phyloP scores from a whole-genome alignment of 164 flowering plant species.

The Piper betle region DNA sequence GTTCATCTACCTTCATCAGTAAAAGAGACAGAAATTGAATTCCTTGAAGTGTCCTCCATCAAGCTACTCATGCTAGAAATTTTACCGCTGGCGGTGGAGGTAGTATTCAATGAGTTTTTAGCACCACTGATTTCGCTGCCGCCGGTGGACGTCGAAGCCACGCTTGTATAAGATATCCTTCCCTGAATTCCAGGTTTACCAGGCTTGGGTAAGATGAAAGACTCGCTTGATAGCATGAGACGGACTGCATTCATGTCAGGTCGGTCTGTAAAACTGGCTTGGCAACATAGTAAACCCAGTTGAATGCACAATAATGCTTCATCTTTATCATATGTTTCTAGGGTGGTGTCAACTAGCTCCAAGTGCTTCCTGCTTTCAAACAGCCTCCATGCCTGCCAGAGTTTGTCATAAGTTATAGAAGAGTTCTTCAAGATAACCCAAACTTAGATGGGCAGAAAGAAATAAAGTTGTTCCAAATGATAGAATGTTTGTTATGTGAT shows the following conservation, averaged over 20 bases:
- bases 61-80: conserved; percentile 23
- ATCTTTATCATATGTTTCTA: conserved; percentile 22
- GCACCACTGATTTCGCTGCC: conserved; percentile 9
- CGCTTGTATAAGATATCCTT: conserved; percentile 43
- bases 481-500: background rate
- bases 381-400: conserved; percentile 51
- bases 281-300: conserved; percentile 64
- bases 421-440: no score
- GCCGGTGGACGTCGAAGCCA: conserved; percentile 19
- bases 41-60: conserved; percentile 47
- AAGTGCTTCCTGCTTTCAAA: conserved; percentile 32
- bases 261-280: conserved; percentile 43
- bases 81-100: conserved; percentile 21
- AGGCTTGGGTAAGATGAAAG: conserved; percentile 51
- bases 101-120: conserved; percentile 2
- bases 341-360: conserved; percentile 46
- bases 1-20: conserved; percentile 63
- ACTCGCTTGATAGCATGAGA: conserved; percentile 64
- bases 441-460: no score
- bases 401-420: background rate
- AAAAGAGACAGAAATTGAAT: conserved; percentile 60
- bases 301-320: conserved; percentile 68
- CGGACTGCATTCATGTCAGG: conserved; percentile 61
- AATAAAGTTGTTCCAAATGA: no score
- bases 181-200: conserved; percentile 71